These are phyloP conservation scores for Vachellia pachyceras DNA, from an alignment of 306 rosid species.

Conservation along the genomic window DNA sequence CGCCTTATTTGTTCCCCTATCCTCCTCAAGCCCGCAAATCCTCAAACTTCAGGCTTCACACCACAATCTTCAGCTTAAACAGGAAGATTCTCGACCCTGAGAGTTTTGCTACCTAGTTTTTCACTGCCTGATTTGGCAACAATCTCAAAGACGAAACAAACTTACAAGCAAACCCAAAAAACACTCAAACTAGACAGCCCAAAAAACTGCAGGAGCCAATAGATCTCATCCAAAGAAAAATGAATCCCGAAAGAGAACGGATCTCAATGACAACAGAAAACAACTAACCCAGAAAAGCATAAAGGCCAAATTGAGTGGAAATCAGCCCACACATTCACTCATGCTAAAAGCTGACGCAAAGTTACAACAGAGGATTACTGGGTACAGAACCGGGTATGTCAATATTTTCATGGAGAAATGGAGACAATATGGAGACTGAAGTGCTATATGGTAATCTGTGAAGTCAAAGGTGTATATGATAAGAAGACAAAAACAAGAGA, in stretches of 20 bases:
- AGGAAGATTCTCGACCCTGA: neutral
- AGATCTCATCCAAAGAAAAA: constrained; percentile 66
- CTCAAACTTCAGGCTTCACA: neutral
- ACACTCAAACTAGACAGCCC: constrained; percentile 33
- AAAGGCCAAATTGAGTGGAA: constrained; percentile 29
- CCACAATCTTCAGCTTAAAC: constrained; percentile 30
- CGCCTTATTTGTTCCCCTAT: constrained; percentile 69
- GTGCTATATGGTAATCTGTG: too few relatives aligned
- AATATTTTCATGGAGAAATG: constrained; percentile 33
- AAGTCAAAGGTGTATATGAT: too few relatives aligned
- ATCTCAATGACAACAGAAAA: constrained; percentile 54
- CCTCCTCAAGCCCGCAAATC: too few relatives aligned
- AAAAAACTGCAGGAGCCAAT: constrained; percentile 35
- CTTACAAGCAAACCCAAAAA: constrained; percentile 11
- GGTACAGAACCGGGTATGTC: constrained; percentile 22
- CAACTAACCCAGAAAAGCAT: constrained; percentile 34
- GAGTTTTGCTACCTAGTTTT: constrained; percentile 11
- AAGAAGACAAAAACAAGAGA: too few relatives aligned
- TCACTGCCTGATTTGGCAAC: constrained; percentile 33
- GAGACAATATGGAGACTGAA: too few relatives aligned
- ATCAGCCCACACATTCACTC: constrained; percentile 40
- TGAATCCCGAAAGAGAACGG: constrained; percentile 52
- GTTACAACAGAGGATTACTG: constrained; percentile 38
- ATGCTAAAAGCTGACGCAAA: constrained; percentile 36
- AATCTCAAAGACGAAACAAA: constrained; percentile 34